phyloP scores from a whole-genome alignment of 176 grass and related monocot genomes.

The Avena atlantica region DNA sequence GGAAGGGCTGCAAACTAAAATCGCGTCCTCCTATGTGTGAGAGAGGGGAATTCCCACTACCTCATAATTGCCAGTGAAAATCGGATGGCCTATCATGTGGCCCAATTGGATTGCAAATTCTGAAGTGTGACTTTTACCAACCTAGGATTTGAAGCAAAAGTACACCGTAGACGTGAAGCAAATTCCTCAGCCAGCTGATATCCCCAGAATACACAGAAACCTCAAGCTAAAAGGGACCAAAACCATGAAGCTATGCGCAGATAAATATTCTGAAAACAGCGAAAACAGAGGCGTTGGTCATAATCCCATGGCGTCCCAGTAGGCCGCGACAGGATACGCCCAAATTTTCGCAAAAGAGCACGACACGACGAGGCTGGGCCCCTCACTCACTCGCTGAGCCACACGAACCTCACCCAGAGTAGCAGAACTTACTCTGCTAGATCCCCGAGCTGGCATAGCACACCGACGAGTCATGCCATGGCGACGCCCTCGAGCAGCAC shows the following conservation, averaged over 20 bases:
- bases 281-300: too few relatives aligned
- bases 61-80: not conserved
- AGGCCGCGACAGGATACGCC: too few relatives aligned
- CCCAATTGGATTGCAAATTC: not conserved
- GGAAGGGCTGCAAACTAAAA: too few relatives aligned
- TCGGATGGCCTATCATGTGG: not conserved
- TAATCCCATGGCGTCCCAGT: not conserved
- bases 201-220: not conserved
- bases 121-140: not conserved
- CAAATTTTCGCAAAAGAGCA: too few relatives aligned
- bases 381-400: too few relatives aligned
- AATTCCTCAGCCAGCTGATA: not conserved
- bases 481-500: constrained; percentile 92
- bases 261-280: too few relatives aligned
- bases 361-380: not conserved
- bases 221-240: not conserved
- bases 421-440: constrained; percentile 74
- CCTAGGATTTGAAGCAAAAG: not conserved
- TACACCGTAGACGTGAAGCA: not conserved
- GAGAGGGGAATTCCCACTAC: not conserved
- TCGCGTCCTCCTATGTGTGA: not conserved
- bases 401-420: not conserved
- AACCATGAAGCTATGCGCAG: not conserved
- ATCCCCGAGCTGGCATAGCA: constrained; percentile 94
- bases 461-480: constrained; percentile 86